Conservation (phyloP, 2,329 filamentous ascomycete species). For the Myriosclerotinia scirpicola region DNA sequence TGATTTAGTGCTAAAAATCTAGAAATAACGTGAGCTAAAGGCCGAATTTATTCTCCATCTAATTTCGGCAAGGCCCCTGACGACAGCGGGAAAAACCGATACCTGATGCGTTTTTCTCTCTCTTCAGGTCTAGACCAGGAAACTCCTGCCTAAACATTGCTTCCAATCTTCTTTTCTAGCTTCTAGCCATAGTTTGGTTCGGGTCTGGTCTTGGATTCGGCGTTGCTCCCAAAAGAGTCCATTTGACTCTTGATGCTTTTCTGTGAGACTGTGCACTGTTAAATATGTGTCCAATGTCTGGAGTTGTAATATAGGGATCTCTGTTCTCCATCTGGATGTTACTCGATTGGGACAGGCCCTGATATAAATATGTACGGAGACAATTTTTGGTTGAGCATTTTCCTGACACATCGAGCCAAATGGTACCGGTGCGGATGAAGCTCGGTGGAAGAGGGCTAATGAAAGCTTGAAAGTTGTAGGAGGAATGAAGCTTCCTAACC, state of each 20-base stretch:
- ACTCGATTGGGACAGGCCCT: background rate
- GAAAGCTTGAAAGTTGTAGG: background rate
- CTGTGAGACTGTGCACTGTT: conserved; percentile 14
- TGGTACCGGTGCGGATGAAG: background rate
- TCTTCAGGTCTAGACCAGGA: conserved; percentile 9
- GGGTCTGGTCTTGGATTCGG: background rate
- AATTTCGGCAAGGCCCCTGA: conserved; percentile 14
- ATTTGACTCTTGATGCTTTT: conserved; percentile 5
- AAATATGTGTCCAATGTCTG: background rate
- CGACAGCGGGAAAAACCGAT: conserved; percentile 12
- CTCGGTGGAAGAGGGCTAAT: conserved; percentile 7
- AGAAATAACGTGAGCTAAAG: conserved; percentile 1
- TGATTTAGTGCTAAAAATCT: background rate
- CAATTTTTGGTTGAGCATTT: background rate
- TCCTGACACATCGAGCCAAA: background rate
- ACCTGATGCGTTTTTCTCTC: background rate
- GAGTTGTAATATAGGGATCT: background rate
- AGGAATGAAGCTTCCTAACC: conserved; percentile 2
- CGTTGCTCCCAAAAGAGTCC: conserved; percentile 1
- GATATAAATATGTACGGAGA: background rate
- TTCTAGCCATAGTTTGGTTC: conserved; percentile 7
- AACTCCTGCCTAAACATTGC: background rate
- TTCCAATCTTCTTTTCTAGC: conserved; percentile 8
- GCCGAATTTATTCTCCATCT: conserved; percentile 9
- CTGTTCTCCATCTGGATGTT: background rate